Evolutionary conservation across 345 rosid species (phyloP).

Genomic region (Rhodamnia argentea): DNA sequence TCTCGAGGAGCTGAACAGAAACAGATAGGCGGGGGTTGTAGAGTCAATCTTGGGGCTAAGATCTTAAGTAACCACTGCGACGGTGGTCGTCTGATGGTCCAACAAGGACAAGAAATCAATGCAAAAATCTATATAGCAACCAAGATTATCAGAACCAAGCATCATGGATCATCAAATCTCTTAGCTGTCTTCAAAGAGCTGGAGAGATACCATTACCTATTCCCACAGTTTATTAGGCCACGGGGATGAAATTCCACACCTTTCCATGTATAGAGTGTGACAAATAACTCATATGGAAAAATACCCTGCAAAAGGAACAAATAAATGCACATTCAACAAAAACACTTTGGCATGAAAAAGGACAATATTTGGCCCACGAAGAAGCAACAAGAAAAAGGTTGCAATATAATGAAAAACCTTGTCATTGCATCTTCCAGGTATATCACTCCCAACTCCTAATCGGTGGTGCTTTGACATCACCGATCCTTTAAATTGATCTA

Average conservation of each 20-base stretch:
- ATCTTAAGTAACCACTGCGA: not conserved
- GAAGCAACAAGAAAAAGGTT: not conserved
- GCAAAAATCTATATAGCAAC: not conserved
- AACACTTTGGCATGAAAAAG: not conserved
- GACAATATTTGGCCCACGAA: not conserved
- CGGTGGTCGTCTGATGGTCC: not conserved
- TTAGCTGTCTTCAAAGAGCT: not conserved
- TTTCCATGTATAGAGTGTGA: slow-evolving; percentile 50
- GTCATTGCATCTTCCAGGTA: slow-evolving; percentile 17
- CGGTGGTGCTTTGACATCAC: slow-evolving; percentile 6
- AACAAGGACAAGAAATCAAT: not conserved
- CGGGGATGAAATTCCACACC: slow-evolving; percentile 67
- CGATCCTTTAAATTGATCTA: slow-evolving; percentile 34
- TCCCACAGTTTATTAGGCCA: slow-evolving; percentile 90
- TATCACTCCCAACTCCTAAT: not conserved
- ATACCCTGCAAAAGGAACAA: slow-evolving; percentile 37
- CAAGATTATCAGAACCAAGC: not conserved
- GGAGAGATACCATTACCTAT: slow-evolving; percentile 40
- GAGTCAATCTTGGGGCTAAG: not conserved
- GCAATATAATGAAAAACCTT: slow-evolving; percentile 23
- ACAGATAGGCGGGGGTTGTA: not conserved
- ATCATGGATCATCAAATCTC: not conserved
- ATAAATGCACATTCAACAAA: slow-evolving; percentile 2
- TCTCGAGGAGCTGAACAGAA: not conserved
- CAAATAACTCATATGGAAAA: slow-evolving; percentile 69